Evolutionary conservation across 1,284 basidiomycete species (phyloP), one percentile per base, ranked within the genome.

Genomic region (Tilletiopsis washingtonensis): DNA sequence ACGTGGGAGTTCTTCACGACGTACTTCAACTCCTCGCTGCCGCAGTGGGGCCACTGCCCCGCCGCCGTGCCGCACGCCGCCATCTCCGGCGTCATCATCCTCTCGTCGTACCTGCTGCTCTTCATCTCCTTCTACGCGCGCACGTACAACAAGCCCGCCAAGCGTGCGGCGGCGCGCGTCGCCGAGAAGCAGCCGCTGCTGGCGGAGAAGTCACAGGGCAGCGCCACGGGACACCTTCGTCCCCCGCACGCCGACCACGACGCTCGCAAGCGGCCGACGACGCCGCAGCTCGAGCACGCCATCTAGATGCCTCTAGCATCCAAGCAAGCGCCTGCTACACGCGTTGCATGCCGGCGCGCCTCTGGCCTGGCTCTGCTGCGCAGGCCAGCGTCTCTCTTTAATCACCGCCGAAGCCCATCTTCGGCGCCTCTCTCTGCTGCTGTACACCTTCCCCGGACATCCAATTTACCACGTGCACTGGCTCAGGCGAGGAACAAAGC

Each of bases 1-100:
- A 49, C 48, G 1, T 63, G 43, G 36, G 61, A 85, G 74, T 82
- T 61, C 40, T 78, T 69, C 17, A 37, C 24, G 1, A 21, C 21
- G 9, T 20, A 74, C 76, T 27, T 40, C 44, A 11, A 38, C 39
- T 52, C 62, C 41, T 66, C 77, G 61, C 66, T 88, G 20, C 91
- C 91, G 19, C 76, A 80, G 62, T 62, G 84, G 29, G 85, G 82
- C 36, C 82, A 85, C 69, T 99, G 94, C 73, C 83, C 90, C 73
- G 83, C 90, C 39, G 94, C 93, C 45, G 84, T 84, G 32, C 89
- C 94, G 76, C 76, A 78, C 19, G 88, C 93, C 50, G 94, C 93
- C 2, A 57, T 89, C 56, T 87, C 93, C 49, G 94, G 93, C 47
- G 91, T 91, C 73, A 81, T 74, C 15, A 80, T 98, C 52, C 79